Percentiles rank a stretch among this genome's conserved stretches.
These are phyloP conservation scores for Marasmius fiardii DNA, from an alignment of 1,284 basidiomycete genomes.

Conservation along the genomic window DNA sequence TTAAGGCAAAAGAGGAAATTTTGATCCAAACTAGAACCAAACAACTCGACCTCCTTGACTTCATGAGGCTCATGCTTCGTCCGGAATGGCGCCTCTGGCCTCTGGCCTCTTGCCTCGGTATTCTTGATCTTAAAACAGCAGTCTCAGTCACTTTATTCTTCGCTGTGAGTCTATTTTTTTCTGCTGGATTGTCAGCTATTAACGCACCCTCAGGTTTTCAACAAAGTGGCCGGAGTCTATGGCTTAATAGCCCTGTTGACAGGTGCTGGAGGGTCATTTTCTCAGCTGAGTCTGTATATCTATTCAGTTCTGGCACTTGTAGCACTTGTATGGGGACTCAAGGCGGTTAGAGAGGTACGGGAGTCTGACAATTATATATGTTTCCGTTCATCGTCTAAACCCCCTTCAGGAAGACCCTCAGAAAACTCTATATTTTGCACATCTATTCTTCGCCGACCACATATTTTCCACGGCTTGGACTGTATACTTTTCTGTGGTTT, in stretches of 20 bases:
- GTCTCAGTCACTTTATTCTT: conserved; percentile 85
- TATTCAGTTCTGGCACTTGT: conserved; percentile 87
- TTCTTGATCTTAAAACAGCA: conserved; percentile 88
- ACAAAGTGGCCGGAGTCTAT: conserved; percentile 98
- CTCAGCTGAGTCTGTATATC: conserved; percentile 89
- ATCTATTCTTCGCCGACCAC: conserved; percentile 92
- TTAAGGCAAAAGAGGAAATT: conserved; percentile 20
- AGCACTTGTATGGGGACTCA: conserved; percentile 85
- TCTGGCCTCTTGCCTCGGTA: conserved; percentile 75
- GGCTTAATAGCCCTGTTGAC: conserved; percentile 90
- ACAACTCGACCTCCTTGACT: background rate
- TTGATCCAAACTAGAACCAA: conserved; percentile 4
- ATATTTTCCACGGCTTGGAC: conserved; percentile 92
- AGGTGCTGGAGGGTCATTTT: conserved; percentile 82
- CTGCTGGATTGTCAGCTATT: conserved; percentile 3
- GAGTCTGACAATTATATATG: conserved; percentile 1
- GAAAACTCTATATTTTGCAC: conserved; percentile 85
- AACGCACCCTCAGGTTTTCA: conserved; percentile 66
- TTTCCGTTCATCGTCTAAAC: conserved; percentile 7
- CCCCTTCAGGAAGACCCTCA: conserved; percentile 76
- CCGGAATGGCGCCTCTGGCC: conserved; percentile 80
- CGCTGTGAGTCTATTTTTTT: conserved; percentile 52
- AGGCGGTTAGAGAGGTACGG: conserved; percentile 75
- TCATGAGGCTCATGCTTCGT: conserved; percentile 68
- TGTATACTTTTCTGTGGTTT: conserved; percentile 82